Percentiles rank a stretch among this genome's conserved stretches.
phyloP scores from a whole-genome alignment of 169 alveolate genomes.

The Plasmodium adleri region DNA sequence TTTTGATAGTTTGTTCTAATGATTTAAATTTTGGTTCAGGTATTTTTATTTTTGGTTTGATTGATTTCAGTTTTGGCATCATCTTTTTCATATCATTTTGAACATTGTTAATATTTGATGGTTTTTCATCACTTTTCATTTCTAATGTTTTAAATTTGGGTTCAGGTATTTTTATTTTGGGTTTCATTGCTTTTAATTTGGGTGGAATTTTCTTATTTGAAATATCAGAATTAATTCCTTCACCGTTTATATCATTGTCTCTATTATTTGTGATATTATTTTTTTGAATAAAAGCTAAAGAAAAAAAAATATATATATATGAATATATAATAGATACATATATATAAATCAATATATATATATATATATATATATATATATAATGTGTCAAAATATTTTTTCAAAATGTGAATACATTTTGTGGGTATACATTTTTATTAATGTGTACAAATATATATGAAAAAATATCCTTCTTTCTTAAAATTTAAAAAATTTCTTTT shows the following conservation, averaged over 20 bases:
- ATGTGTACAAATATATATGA: background rate
- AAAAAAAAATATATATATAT: background rate
- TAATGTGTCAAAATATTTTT: too few relatives aligned
- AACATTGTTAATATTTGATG: conserved; percentile 1
- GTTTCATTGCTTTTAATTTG: background rate
- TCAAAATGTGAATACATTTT: too few relatives aligned
- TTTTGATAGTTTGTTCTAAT: conserved; percentile 1
- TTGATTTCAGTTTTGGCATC: background rate
- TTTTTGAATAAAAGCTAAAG: background rate
- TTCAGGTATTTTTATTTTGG: background rate
- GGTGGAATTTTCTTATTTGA: background rate
- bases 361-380: background rate
- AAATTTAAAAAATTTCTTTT: background rate
- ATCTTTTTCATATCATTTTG: background rate
- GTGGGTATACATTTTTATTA: too few relatives aligned
- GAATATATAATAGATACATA: background rate
- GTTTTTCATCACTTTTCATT: background rate
- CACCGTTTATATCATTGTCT: background rate
- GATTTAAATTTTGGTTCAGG: conserved; percentile 9
- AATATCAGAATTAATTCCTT: background rate
- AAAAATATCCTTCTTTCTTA: background rate
- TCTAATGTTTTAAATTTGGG: conserved; percentile 3
- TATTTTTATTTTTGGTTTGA: background rate
- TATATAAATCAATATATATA: background rate
- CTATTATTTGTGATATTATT: background rate